phyloP scores from a whole-genome alignment of 2,329 filamentous ascomycete species.

The Trichoderma sp. region DNA sequence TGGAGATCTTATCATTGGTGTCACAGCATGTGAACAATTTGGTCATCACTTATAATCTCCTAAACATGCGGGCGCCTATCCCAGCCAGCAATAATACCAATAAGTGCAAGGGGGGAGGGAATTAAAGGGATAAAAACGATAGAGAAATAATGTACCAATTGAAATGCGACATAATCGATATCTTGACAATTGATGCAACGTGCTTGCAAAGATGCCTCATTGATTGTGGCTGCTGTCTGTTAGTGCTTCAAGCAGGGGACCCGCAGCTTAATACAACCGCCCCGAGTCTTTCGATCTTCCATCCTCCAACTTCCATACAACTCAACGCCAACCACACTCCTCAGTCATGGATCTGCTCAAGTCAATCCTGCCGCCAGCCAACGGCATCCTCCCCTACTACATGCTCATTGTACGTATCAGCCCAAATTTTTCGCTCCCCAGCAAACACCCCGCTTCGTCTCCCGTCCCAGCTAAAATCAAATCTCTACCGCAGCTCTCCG shows the following conservation, averaged over 20 bases:
- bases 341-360: conserved; percentile 51
- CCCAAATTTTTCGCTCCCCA: not conserved
- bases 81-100: not conserved
- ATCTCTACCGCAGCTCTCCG: conserved; percentile 64
- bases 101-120: not conserved
- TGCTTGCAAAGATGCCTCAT: not conserved
- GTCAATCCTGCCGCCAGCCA: conserved; percentile 51
- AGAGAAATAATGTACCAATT: not conserved
- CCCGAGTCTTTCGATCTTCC: not conserved
- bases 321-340: not conserved
- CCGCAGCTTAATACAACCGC: not conserved
- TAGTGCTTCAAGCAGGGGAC: not conserved
- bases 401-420: conserved; percentile 55
- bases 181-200: not conserved
- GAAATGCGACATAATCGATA: not conserved
- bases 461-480: not conserved
- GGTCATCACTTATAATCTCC: not conserved
- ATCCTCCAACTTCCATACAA: not conserved
- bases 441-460: not conserved
- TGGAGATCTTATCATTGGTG: no score
- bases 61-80: not conserved
- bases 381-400: conserved; percentile 63
- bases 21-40: not conserved
- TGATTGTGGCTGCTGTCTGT: not conserved
- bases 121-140: not conserved